Evolutionary conservation across 441 rosid species (phyloP), one percentile per base, ranked within the genome.

Genomic region (Theobroma grandiflorum): DNA sequence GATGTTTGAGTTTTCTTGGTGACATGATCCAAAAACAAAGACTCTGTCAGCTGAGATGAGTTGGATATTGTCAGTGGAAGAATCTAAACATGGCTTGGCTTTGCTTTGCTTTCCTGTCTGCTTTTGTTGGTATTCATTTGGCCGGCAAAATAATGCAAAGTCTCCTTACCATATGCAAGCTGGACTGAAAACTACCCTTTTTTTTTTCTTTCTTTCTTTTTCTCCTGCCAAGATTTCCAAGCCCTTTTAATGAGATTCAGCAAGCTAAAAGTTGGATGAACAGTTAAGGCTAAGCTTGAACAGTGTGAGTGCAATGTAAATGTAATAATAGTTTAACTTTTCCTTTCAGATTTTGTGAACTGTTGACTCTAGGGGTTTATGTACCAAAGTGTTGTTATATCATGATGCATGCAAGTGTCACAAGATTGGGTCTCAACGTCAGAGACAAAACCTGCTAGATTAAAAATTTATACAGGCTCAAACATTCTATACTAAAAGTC

Each of bases 101-200:
- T 59, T 52, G 57, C 57, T 52, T n/a, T 26, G 64, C 64, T 31
- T 61, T 31, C n/a, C 75, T 67, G 74, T 80, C 52, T 47, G 59
- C 49, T 66, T 62, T 66, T 75, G 74, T 75, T 75, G 64, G 64
- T 16, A 45, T 59, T 79, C 77, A 15, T 50, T 72, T 47, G 77
- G 81, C 33, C 52, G 77, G 77, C 64, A 2, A 42, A 26, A 20
- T 20, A 57, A 58, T 22, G 18, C 7, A 26, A 61, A 61, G 7
- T 1, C 66, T 31, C 6, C 65, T 26, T 31, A 12, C 4, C 66
- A 31, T 61, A 31, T 11, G 66, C 66, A 31, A 61, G 66, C 66
- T 61, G 66, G 66, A 61, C 4, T 61, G 15, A 26, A 61, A 58
- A 22, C 0, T 0, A n/a, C 1, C 22, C 1, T 53, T 53, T 6